phyloP scores from a whole-genome alignment of 805 yeast genomes.

The Candida pseudoglaebosa region DNA sequence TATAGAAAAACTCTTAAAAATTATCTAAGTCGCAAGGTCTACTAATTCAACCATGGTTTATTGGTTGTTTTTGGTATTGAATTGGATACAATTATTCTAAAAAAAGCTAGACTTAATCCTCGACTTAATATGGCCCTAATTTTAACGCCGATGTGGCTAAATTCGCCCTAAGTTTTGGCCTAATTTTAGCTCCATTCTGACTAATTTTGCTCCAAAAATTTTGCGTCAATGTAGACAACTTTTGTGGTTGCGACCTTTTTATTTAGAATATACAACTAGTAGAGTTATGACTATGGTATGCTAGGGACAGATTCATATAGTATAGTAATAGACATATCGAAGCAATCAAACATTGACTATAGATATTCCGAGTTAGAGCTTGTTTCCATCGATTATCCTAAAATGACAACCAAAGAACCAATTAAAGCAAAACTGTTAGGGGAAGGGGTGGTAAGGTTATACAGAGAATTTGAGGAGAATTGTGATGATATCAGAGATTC shows the following conservation, averaged over 20 bases:
- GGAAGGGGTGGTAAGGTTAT: conserved; percentile 68
- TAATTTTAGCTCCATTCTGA: no score
- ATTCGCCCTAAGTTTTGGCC: no score
- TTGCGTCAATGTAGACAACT: background rate
- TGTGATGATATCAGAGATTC: background rate
- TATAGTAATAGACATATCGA: conserved; percentile 25
- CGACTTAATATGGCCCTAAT: no score
- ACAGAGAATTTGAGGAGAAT: conserved; percentile 45
- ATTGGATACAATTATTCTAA: background rate
- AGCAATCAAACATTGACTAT: conserved; percentile 21
- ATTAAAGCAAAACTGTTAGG: conserved; percentile 65
- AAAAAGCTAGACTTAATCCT: background rate
- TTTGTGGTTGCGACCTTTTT: background rate
- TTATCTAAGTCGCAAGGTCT: background rate
- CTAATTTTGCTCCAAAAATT: background rate
- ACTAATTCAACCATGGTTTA: background rate
- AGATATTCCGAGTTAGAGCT: conserved; percentile 27
- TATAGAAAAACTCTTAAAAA: no score
- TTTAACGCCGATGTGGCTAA: no score
- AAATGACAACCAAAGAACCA: conserved; percentile 33
- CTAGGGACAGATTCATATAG: conserved; percentile 41
- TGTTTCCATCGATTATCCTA: conserved; percentile 21
- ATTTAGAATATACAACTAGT: background rate
- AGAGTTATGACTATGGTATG: conserved; percentile 17
- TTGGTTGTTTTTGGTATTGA: background rate